Evolutionary conservation across 208 protist genomes (phyloP).

Genomic region (Acanthamoeba sp.): DNA sequence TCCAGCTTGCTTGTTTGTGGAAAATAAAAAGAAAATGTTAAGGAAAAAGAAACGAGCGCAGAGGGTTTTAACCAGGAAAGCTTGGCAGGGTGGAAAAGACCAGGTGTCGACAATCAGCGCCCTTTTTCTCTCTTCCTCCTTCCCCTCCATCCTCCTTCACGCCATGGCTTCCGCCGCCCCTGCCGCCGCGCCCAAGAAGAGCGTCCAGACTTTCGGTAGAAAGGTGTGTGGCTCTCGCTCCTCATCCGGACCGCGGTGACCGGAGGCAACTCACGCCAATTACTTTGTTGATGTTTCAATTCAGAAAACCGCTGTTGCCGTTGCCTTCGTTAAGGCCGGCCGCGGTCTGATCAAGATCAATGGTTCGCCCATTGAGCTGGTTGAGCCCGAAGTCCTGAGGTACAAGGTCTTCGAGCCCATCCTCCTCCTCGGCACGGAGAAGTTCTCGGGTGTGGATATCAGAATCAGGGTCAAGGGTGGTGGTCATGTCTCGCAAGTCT

Average conservation of each 20-base stretch:
- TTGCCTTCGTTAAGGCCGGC: constrained; percentile 97
- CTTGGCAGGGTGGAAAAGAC: background rate
- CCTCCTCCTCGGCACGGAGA: constrained; percentile 95
- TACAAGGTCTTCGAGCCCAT: constrained; percentile 98
- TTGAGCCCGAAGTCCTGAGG: constrained; percentile 98
- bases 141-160: background rate
- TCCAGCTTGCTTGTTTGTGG: no score
- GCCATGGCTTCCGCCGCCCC: constrained; percentile 19
- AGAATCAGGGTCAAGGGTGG: constrained; percentile 99
- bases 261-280: no score
- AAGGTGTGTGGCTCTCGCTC: background rate
- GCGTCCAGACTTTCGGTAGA: constrained; percentile 56
- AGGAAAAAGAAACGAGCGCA: no score
- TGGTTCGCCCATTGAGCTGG: constrained; percentile 97
- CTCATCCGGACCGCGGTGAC: no score
- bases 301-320: constrained; percentile 99
- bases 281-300: no score
- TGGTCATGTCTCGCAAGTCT: constrained; percentile 98
- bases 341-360: constrained; percentile 99
- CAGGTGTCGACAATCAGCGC: background rate
- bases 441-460: constrained; percentile 97
- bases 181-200: constrained; percentile 46
- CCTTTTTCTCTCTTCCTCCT: constrained; percentile 7
- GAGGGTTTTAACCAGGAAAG: no score
- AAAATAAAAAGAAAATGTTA: background rate